phyloP scores from a whole-genome alignment of 106 monocot genomes.

The Vanilla planifolia region DNA sequence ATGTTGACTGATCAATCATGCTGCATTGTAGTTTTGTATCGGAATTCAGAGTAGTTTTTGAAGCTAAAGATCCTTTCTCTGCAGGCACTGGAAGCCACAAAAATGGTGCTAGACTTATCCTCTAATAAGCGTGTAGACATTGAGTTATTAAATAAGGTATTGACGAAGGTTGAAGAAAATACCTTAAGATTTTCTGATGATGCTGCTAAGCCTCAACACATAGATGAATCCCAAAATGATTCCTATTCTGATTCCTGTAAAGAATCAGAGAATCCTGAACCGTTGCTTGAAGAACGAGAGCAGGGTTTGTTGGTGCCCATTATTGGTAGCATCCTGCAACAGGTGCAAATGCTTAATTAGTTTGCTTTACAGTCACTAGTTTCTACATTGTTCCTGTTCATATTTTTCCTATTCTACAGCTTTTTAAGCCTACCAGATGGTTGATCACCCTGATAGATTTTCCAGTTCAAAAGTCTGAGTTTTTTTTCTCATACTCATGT shows the following conservation, averaged over 20 bases:
- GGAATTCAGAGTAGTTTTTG: too few species aligned
- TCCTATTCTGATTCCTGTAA: constrained; percentile 7
- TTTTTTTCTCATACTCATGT: neutral
- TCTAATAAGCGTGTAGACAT: constrained; percentile 56
- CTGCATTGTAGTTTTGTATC: too few species aligned
- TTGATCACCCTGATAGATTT: too few species aligned
- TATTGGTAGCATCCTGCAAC: constrained; percentile 70
- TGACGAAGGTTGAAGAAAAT: constrained; percentile 46
- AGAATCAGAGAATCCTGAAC: constrained; percentile 13
- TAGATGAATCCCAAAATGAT: constrained; percentile 5
- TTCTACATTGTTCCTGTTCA: neutral
- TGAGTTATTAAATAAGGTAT: constrained; percentile 63
- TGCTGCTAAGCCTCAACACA: constrained; percentile 4
- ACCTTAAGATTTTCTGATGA: constrained; percentile 4
- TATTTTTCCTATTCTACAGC: neutral
- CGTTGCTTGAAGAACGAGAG: constrained; percentile 29
- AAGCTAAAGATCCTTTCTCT: constrained; percentile 6
- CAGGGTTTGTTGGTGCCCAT: constrained; percentile 46
- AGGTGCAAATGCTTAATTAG: constrained; percentile 28
- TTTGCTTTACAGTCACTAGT: neutral
- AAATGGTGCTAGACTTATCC: constrained; percentile 72
- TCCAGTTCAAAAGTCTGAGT: too few species aligned
- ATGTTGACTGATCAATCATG: too few species aligned
- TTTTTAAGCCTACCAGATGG: neutral
- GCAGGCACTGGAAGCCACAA: constrained; percentile 81